Conservation (phyloP, 768 basidiomycete genomes). For the Tylopilus sp. region DNA sequence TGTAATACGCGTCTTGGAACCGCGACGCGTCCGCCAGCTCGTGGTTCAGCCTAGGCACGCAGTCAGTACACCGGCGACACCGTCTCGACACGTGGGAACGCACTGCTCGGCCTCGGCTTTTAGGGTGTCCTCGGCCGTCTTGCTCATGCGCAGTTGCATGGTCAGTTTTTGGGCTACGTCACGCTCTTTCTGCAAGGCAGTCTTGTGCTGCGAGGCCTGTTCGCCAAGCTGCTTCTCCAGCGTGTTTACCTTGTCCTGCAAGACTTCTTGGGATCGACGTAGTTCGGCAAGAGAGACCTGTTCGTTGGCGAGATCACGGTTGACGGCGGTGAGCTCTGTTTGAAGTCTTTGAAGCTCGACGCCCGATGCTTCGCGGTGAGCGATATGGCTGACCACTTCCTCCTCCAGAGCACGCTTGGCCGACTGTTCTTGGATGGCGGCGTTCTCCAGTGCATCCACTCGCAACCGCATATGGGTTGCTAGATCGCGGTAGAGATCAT, state of each 20-base stretch:
- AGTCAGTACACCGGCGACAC: conserved; percentile 10
- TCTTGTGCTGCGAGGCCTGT: conserved; percentile 34
- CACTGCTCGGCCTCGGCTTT: conserved; percentile 67
- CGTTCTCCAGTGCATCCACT: conserved; percentile 7
- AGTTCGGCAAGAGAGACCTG: conserved; percentile 17
- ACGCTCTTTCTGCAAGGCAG: conserved; percentile 43
- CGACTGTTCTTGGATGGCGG: conserved; percentile 13
- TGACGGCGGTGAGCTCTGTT: conserved; percentile 32
- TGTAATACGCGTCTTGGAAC: conserved; percentile 70
- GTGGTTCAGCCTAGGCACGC: conserved; percentile 33
- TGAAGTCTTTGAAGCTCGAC: conserved; percentile 40
- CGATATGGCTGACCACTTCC: conserved; percentile 40
- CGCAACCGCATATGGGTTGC: conserved; percentile 32
- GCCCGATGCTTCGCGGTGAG: conserved; percentile 41
- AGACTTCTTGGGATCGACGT: conserved; percentile 18
- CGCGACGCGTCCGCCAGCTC: conserved; percentile 59
- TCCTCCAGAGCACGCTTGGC: conserved; percentile 20
- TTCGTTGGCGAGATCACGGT: conserved; percentile 20
- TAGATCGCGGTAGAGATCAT: conserved; percentile 37
- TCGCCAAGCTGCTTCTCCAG: conserved; percentile 29
- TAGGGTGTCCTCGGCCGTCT: conserved; percentile 65
- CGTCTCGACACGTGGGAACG: conserved; percentile 21
- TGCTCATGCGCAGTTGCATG: conserved; percentile 48
- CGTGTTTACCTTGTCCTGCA: conserved; percentile 26
- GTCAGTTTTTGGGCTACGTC: conserved; percentile 47